Evolutionary conservation across 805 yeast genomes (phyloP).

Genomic region (Sugiyamaella floridensis): DNA sequence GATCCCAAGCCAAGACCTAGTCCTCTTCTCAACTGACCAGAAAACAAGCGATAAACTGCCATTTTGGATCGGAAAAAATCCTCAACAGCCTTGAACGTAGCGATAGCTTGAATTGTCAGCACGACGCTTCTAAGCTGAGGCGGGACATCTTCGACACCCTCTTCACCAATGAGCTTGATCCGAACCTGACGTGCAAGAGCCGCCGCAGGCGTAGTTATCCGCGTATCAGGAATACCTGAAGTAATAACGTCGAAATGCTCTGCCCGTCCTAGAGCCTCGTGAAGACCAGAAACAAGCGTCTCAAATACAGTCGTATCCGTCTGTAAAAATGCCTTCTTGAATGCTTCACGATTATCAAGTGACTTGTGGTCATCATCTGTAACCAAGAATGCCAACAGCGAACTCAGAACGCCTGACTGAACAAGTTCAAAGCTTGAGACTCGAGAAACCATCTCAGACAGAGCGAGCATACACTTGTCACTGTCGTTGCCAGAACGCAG

Average conservation of each 20-base stretch:
- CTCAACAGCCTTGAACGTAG: conserved; percentile 41
- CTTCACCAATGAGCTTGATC: conserved; percentile 43
- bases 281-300: conserved; percentile 50
- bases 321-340: conserved; percentile 23
- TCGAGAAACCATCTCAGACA: conserved; percentile 10
- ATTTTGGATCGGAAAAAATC: conserved; percentile 39
- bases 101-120: conserved; percentile 47
- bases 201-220: conserved; percentile 18
- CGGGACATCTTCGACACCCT: conserved; percentile 18
- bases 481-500: conserved; percentile 14
- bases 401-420: conserved; percentile 55
- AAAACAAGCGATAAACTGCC: conserved; percentile 11
- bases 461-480: conserved; percentile 1
- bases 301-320: conserved; percentile 27
- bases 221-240: conserved; percentile 33
- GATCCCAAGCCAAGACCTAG: background rate
- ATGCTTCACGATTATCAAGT: conserved; percentile 15
- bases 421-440: conserved; percentile 72
- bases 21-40: background rate
- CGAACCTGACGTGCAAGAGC: conserved; percentile 63
- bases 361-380: conserved; percentile 14
- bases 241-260: conserved; percentile 64
- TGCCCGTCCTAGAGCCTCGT: conserved; percentile 63
- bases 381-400: conserved; percentile 29
- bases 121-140: conserved; percentile 24